Evolutionary conservation across 2,329 filamentous ascomycete genomes (phyloP).

Genomic region (Penicillium oxalicum): DNA sequence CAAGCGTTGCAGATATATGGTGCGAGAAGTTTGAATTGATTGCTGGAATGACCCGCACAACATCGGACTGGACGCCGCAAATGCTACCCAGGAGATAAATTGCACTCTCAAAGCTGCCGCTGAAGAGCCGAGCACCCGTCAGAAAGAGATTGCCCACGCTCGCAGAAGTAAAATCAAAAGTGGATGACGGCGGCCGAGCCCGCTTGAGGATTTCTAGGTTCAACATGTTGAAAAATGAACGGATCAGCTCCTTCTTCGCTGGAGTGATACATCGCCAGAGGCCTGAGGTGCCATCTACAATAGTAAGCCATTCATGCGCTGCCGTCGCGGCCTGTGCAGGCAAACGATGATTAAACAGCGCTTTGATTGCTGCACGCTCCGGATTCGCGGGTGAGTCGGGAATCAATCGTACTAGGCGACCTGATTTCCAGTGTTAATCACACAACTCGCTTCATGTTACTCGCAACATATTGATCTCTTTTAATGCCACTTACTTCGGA

Average conservation of each 20-base stretch:
- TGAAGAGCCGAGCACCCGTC: slow-evolving; percentile 81
- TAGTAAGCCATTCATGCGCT: slow-evolving; percentile 75
- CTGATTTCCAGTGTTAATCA: slow-evolving; percentile 39
- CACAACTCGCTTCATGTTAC: background rate
- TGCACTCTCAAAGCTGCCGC: slow-evolving; percentile 83
- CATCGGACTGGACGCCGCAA: slow-evolving; percentile 67
- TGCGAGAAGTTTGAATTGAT: slow-evolving; percentile 95
- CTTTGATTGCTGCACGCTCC: slow-evolving; percentile 69
- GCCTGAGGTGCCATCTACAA: slow-evolving; percentile 73
- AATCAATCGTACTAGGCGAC: slow-evolving; percentile 84
- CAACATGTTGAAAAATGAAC: slow-evolving; percentile 68
- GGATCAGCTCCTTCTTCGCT: slow-evolving; percentile 69
- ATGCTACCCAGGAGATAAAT: slow-evolving; percentile 86
- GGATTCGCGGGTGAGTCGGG: slow-evolving; percentile 56
- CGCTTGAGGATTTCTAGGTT: slow-evolving; percentile 75
- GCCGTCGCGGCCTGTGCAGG: slow-evolving; percentile 57
- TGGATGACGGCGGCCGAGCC: slow-evolving; percentile 60
- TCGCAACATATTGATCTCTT: background rate
- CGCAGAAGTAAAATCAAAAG: slow-evolving; percentile 71
- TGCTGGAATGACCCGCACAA: slow-evolving; percentile 74
- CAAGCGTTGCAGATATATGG: slow-evolving; percentile 80
- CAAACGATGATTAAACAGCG: slow-evolving; percentile 82
- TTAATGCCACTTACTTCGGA: slow-evolving; percentile 53
- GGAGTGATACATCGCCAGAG: slow-evolving; percentile 68
- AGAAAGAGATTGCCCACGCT: slow-evolving; percentile 75